Conservation (phyloP, 2,329 filamentous ascomycete genomes). For the Pseudogymnoascus sp. region DNA sequence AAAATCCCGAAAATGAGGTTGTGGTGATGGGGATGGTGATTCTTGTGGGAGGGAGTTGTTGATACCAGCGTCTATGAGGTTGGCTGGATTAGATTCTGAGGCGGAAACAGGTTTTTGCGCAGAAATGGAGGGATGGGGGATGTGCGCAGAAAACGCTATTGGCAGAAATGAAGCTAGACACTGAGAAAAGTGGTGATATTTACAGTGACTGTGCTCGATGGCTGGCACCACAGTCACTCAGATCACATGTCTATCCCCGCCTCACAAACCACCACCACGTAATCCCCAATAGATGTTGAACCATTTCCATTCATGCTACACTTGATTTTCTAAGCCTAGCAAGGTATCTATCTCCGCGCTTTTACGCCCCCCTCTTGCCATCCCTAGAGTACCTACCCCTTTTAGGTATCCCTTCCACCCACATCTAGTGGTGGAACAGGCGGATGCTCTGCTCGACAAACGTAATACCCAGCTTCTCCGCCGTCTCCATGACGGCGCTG, state of each 20-base stretch:
- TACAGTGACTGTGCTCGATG: background rate
- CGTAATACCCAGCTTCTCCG: conserved; percentile 83
- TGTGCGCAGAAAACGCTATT: background rate
- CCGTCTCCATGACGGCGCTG: conserved; percentile 71
- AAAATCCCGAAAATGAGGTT: background rate
- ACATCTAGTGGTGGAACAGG: conserved; percentile 80
- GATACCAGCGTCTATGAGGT: background rate
- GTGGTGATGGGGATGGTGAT: background rate
- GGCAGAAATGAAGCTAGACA: background rate
- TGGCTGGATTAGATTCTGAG: background rate
- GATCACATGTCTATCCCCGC: background rate
- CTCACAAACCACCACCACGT: background rate
- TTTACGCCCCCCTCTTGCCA: background rate
- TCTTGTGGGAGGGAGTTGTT: background rate
- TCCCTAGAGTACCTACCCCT: background rate
- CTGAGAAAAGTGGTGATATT: background rate
- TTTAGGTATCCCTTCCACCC: background rate
- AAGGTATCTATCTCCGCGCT: background rate
- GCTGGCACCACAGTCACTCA: background rate
- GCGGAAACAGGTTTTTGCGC: background rate
- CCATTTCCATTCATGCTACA: conserved; percentile 2
- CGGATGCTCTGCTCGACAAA: conserved; percentile 93
- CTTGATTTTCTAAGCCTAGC: background rate
- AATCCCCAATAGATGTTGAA: background rate
- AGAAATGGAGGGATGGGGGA: background rate